Conservation (phyloP, 495 filamentous ascomycete genomes). For the Aspergillus cavernicola region DNA sequence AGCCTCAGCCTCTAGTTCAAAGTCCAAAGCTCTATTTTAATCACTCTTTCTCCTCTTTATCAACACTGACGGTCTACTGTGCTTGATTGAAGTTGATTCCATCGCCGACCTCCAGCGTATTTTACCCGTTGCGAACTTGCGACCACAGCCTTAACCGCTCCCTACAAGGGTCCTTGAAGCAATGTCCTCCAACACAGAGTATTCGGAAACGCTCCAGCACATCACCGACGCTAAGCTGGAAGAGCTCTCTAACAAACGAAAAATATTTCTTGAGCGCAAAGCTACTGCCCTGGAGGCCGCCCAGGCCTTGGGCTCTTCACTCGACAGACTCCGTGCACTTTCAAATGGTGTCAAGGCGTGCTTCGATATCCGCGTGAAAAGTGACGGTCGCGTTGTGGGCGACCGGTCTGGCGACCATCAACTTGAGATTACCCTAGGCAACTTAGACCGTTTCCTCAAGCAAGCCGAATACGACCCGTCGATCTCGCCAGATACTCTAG, state of each 20-base stretch:
- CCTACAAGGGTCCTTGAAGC: no score
- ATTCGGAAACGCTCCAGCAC: conserved; percentile 15
- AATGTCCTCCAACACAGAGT: conserved; percentile 14
- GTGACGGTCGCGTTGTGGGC: conserved; percentile 7
- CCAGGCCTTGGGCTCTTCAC: neutral
- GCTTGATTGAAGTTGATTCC: no score
- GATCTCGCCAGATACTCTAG: conserved; percentile 8
- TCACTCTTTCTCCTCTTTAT: no score
- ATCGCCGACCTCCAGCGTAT: no score
- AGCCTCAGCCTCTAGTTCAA: no score
- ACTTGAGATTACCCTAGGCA: conserved; percentile 1
- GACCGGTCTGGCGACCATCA: neutral
- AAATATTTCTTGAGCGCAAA: conserved; percentile 8
- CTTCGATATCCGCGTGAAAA: conserved; percentile 2
- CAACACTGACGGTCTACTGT: no score
- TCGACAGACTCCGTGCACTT: neutral
- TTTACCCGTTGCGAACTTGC: no score
- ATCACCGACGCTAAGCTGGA: conserved; percentile 17
- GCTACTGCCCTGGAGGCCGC: neutral
- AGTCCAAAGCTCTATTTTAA: no score
- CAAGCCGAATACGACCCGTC: conserved; percentile 16
- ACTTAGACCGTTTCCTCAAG: conserved; percentile 13
- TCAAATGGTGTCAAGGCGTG: conserved; percentile 9
- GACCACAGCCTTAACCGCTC: no score
- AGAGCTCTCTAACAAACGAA: conserved; percentile 15